A percentile compares a stretch with the other conserved stretches of the same genome.
phyloP scores from a whole-genome alignment of 345 rosid genomes.

The Punica granatum region DNA sequence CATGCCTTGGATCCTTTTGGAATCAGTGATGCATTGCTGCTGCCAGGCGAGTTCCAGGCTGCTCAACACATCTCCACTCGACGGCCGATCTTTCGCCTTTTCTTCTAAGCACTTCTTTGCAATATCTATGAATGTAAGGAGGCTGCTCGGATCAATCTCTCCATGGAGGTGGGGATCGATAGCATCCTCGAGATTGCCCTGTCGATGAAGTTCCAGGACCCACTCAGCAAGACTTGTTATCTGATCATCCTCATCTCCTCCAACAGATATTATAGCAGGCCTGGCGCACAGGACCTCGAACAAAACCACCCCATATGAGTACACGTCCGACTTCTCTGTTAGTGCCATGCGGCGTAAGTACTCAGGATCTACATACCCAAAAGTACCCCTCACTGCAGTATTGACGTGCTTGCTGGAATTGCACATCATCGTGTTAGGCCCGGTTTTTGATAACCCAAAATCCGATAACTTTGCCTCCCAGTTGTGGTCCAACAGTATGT shows the following conservation, averaged over 20 bases:
- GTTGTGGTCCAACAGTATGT: slow-evolving; percentile 15
- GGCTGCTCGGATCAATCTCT: slow-evolving; percentile 8
- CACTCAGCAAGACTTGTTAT: slow-evolving; percentile 9
- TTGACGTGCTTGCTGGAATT: slow-evolving; percentile 5
- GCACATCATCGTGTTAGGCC: slow-evolving; percentile 8
- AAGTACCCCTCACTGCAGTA: slow-evolving; percentile 15
- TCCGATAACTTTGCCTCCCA: slow-evolving; percentile 16
- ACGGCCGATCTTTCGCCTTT: slow-evolving; percentile 14
- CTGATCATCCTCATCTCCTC: background rate
- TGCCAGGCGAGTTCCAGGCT: slow-evolving; percentile 21
- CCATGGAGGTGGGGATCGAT: slow-evolving; percentile 18
- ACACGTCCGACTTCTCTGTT: slow-evolving; percentile 19
- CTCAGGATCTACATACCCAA: slow-evolving; percentile 22
- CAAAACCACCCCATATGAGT: slow-evolving; percentile 22
- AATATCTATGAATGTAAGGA: slow-evolving; percentile 10
- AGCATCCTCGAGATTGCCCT: slow-evolving; percentile 7
- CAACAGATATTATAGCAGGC: background rate
- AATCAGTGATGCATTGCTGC: slow-evolving; percentile 10
- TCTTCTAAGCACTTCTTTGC: slow-evolving; percentile 15
- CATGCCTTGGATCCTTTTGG: background rate
- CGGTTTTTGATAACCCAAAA: slow-evolving; percentile 20
- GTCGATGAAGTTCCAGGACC: background rate
- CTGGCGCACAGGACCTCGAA: slow-evolving; percentile 20
- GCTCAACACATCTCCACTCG: slow-evolving; percentile 16
- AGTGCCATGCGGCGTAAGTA: slow-evolving; percentile 7